Evolutionary conservation across 306 rosid species (phyloP), one percentile per base, ranked within the genome.

Genomic region (Casuarina equisetifolia): DNA sequence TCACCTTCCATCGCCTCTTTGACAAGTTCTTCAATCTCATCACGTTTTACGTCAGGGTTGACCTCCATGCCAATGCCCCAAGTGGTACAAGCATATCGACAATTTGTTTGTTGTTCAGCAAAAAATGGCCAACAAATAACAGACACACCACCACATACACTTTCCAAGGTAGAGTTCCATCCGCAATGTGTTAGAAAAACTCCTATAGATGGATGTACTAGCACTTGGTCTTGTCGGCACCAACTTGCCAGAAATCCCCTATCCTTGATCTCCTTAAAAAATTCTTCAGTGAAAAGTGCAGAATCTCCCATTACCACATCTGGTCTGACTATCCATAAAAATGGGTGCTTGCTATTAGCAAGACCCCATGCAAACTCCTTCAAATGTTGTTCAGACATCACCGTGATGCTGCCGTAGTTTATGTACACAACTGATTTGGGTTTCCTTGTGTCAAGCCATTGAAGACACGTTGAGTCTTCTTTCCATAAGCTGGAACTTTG

Each of bases 61-160:
- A 85, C 32, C 75, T 89, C 89, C 85, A 79, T 7, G 9, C 87
- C 91, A 51, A 83, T 75, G 17, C 68, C 82, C 91, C 88, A 89
- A 36, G 10, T 13, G 2, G 59, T 64, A 62, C 88, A 81, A 3
- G 82, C 84, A 61, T 76, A 89, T 8, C 86, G 66, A 72, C 91
- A 85, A 53, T 83, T 88, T 0, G 82, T 73, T 66, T 83, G 89
- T 7, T 89, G 89, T 39, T 89, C 88, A 0, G 84, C 85, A n/a
- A 86, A 89, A 68, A 86, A 89, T 40, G 93, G 93, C 91, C 89
- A 89, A 38, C 86, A 81, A n/a, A 87, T 87, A 2, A 87, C 12
- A 45, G 89, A 89, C 35, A 83, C 86, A 49, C 91, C 84, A 4
- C 54, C 79, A 69, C 82, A 71, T 5, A 87, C 3, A 68, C 78